Evolutionary conservation across 1,139 yeast species (phyloP).

Genomic region (Magnusiomyces paraingens): DNA sequence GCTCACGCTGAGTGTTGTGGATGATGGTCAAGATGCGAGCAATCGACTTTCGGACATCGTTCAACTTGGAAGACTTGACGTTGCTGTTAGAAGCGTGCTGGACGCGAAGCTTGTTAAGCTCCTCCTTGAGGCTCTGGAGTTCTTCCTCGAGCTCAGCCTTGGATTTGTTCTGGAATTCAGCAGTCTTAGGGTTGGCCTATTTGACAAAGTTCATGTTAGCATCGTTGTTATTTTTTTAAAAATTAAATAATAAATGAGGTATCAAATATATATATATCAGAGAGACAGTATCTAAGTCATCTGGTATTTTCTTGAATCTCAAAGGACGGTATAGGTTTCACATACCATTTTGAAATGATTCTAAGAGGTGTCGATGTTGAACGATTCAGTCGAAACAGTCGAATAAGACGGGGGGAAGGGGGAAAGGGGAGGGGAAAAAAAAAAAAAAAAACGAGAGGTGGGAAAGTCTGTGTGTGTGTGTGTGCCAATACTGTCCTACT

Average conservation of each 20-base stretch:
- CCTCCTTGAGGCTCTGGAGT: slow-evolving; percentile 94
- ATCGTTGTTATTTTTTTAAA: too few species aligned
- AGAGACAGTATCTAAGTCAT: too few species aligned
- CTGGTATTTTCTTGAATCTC: too few species aligned
- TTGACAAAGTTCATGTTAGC: too few species aligned
- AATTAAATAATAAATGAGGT: too few species aligned
- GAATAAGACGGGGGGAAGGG: neutral
- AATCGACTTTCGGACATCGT: slow-evolving; percentile 93
- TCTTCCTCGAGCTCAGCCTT: slow-evolving; percentile 94
- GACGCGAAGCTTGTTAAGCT: slow-evolving; percentile 92
- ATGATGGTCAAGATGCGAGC: slow-evolving; percentile 97
- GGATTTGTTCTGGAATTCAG: slow-evolving; percentile 95
- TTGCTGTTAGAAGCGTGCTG: slow-evolving; percentile 55
- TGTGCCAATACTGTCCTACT: neutral
- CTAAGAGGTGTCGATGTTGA: slow-evolving; percentile 4
- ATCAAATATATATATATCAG: too few species aligned
- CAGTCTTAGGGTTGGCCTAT: slow-evolving; percentile 87
- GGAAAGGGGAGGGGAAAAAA: neutral
- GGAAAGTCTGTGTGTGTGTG: neutral
- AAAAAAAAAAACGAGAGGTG: neutral
- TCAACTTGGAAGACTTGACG: slow-evolving; percentile 62
- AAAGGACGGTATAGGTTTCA: neutral
- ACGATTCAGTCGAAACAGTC: slow-evolving; percentile 1
- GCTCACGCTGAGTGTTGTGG: slow-evolving; percentile 94
- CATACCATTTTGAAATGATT: slow-evolving; percentile 7